Evolutionary conservation across 139 green algal genomes (phyloP), one percentile per base, ranked within the genome.

Genomic region (Picochlorum sp.): DNA sequence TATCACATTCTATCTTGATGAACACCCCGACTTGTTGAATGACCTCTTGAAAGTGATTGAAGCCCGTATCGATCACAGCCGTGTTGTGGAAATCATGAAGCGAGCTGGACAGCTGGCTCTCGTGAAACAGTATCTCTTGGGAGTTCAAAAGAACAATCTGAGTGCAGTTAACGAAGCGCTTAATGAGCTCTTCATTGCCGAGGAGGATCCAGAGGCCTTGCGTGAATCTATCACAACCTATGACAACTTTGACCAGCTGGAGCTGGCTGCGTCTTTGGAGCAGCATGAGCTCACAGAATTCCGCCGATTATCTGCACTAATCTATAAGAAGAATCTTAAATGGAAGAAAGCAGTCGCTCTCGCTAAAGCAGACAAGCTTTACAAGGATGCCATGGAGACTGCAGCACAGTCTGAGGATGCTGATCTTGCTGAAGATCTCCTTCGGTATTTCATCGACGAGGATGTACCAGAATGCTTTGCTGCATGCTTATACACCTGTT

Each of bases 221-320:
- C 62, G 81, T 45, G 79, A 88, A 38, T 88, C 72, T 72, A 96
- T 98, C 65, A 82, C 88, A 45, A 91, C 84, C 6, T 95, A 96
- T 71, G 93, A 98, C 79, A 96, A 95, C 85, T 99, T 94, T 64
- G 94, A 99, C 80, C 88, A 96, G 77, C 78, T 96, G 11, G 54
- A 45, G 20, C 70, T 81, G 56, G 76, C 76, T 6, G 50, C 37
- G 21, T 63, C 73, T 56, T 80, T 97, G 49, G 94, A 99, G 84
- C 83, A 82, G 67, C 92, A 98, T 63, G 92, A 97, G 78, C 82
- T 98, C 56, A 82, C 95, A 47, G 92, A 98, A 85, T 96, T 98
- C 80, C 73, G 94, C 24, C 78, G 94, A 62, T 86, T 98, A 38
- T 84, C 90, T 37, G 80, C 83, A 11, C 78, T 85, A 69, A 86